Conservation (phyloP, 2,329 filamentous ascomycete species). For the Magnaporthiopsis incrustans region DNA sequence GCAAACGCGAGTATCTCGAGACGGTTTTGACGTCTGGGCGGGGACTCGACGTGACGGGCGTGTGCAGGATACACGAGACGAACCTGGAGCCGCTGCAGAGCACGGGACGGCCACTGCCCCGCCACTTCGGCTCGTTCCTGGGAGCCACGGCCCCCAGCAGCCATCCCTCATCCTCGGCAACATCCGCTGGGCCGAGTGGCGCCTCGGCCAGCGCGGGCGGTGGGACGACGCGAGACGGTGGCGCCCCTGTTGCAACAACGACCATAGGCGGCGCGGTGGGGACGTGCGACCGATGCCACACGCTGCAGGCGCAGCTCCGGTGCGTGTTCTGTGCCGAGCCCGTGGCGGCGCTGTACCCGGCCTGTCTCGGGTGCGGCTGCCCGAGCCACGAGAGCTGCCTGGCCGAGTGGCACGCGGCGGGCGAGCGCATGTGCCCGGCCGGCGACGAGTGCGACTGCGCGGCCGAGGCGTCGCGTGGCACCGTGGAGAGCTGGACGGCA, state of each 20-base stretch:
- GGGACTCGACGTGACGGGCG: conserved; percentile 54
- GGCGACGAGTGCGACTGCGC: conserved; percentile 58
- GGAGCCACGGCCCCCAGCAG: background rate
- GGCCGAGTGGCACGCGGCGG: conserved; percentile 48
- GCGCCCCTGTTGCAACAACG: conserved; percentile 40
- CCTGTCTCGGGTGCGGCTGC: conserved; percentile 57
- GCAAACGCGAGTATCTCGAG: conserved; percentile 44
- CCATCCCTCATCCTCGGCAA: background rate
- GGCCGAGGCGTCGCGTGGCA: conserved; percentile 45
- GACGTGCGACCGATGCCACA: conserved; percentile 42
- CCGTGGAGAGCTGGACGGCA: conserved; percentile 54
- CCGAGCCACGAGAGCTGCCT: conserved; percentile 52
- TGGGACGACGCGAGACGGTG: conserved; percentile 25
- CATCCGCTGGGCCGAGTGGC: no score
- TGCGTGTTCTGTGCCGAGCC: conserved; percentile 58
- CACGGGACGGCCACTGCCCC: conserved; percentile 20
- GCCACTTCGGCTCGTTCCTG: conserved; percentile 22
- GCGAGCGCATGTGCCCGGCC: conserved; percentile 50
- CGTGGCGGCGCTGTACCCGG: conserved; percentile 49
- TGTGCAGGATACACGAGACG: conserved; percentile 54
- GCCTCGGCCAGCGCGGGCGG: no score
- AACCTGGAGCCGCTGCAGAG: conserved; percentile 52
- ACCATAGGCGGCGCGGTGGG: conserved; percentile 39
- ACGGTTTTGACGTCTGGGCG: conserved; percentile 42
- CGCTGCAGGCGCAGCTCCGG: conserved; percentile 46